These are phyloP conservation scores for Aspergillus vadensis DNA, from an alignment of 2,329 filamentous ascomycete genomes.

Conservation along the genomic window DNA sequence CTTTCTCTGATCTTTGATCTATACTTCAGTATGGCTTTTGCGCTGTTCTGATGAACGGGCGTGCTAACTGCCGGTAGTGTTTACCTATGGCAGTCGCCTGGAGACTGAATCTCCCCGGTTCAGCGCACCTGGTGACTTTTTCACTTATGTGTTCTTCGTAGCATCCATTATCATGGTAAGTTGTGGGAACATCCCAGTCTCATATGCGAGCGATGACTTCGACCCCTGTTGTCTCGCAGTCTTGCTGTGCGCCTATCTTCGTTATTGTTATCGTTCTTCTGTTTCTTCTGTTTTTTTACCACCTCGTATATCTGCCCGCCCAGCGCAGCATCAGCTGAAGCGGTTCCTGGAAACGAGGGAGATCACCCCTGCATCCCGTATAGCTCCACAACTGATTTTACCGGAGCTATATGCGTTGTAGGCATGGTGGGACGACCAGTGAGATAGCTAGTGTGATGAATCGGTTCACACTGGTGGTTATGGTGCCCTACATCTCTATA, in stretches of 20 bases:
- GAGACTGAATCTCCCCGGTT: constrained; percentile 74
- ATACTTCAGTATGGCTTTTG: constrained; percentile 62
- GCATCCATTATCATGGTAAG: constrained; percentile 76
- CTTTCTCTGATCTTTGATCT: constrained; percentile 69
- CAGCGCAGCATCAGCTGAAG: constrained; percentile 69
- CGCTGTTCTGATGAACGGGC: constrained; percentile 20
- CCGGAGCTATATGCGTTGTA: constrained; percentile 64
- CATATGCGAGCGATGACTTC: not conserved
- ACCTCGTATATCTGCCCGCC: constrained; percentile 78
- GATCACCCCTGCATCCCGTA: constrained; percentile 69
- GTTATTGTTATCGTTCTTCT: not conserved
- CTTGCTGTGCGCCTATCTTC: not conserved
- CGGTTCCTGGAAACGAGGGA: constrained; percentile 85
- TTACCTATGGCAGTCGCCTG: constrained; percentile 72
- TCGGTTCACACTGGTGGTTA: constrained; percentile 63
- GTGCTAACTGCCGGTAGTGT: constrained; percentile 57
- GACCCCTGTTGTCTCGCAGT: too few relatives aligned
- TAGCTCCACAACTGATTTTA: constrained; percentile 62
- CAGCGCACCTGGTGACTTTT: constrained; percentile 71
- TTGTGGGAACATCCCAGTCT: constrained; percentile 37
- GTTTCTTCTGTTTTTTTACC: constrained; percentile 25
- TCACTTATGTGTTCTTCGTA: constrained; percentile 78
- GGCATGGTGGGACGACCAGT: constrained; percentile 75
- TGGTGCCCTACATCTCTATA: constrained; percentile 63
- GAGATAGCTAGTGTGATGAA: constrained; percentile 61